phyloP scores from a whole-genome alignment of 306 rosid species.

The Rosa chinensis region DNA sequence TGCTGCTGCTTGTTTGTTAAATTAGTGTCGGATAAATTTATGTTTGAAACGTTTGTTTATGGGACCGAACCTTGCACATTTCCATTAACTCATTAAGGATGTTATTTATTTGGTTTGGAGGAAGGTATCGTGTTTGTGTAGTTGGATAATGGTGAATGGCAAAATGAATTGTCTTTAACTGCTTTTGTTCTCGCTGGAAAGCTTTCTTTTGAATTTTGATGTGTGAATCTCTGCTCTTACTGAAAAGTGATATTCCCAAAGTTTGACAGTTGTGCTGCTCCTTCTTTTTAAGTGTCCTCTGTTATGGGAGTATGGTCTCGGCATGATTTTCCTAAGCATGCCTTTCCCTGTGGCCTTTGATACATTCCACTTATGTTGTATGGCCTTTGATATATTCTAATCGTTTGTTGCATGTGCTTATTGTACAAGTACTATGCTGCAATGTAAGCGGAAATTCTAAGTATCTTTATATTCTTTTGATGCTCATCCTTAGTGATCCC shows the following conservation, averaged over 20 bases:
- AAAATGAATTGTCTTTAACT: neutral
- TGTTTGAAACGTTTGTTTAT: neutral
- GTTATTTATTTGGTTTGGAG: neutral
- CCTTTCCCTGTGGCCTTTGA: neutral
- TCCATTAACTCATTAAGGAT: neutral
- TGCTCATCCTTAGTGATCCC: neutral
- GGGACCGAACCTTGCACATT: neutral
- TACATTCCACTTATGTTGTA: neutral
- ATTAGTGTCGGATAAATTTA: neutral
- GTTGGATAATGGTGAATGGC: neutral
- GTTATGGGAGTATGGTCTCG: neutral
- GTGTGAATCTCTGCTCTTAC: slow-evolving; percentile 8
- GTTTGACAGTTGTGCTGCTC: slow-evolving; percentile 4
- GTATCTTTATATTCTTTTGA: neutral
- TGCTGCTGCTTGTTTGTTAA: neutral
- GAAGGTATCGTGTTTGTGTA: neutral
- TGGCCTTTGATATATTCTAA: neutral
- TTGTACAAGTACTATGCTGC: neutral
- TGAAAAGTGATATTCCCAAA: neutral
- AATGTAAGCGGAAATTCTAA: neutral
- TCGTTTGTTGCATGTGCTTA: neutral
- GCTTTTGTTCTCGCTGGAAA: neutral
- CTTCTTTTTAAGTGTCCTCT: neutral
- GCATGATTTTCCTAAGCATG: neutral
- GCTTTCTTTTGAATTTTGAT: slow-evolving; percentile 11